Base-by-base conservation (phyloP, 306 rosid species). In the Leucaena leucocephala region DNA sequence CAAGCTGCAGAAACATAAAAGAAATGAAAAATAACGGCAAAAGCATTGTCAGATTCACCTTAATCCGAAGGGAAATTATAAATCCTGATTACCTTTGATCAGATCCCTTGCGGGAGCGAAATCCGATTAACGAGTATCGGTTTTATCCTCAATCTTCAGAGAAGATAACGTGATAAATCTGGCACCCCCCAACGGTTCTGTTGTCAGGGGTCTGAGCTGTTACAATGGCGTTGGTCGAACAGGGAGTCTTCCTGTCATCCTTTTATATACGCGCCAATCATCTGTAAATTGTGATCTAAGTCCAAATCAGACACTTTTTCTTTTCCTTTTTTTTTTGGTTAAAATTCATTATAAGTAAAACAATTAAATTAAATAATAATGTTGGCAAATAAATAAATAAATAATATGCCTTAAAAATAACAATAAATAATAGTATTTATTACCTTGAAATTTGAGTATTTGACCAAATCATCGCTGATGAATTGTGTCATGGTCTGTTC, bases 161-260 rank as follows among this genome's bases (percentile, higher is more conserved):
- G 89, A 83, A 86, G 27, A 85, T 85, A 84, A 66, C 76, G 57
- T 57, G 74, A 76, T 67, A 84, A 84, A 82, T 76, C 77, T 40
- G 75, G 77, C 76, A 49, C 81, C 80, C 76, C 76, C 77, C 75
- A 64, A 78, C 82, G 69, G 82, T 43, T 39, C 8, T 27, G 49
- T 80, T 72, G 76, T 55, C 55, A 48, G 81, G 77, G 78, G 67
- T 76, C 73, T 78, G 71, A 76, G 82, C 46, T 27, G 70, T 82
- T 69, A 27, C 7, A 44, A 62, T 43, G 61, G 75, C 75, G 81
- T 73, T 74, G 78, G 72, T 61, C 68, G 59, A 48, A n/a, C 8
- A 22, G 4, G 19, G 62, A 21, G 68, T 2, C 40, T 5, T 4
- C 36, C 48, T 49, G 62, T 63, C 72, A 7, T 70, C 44, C 15